Percentiles rank a stretch among this genome's conserved stretches.
Conservation (phyloP, 805 yeast species). For the Maudiozyma saulgeensis region DNA sequence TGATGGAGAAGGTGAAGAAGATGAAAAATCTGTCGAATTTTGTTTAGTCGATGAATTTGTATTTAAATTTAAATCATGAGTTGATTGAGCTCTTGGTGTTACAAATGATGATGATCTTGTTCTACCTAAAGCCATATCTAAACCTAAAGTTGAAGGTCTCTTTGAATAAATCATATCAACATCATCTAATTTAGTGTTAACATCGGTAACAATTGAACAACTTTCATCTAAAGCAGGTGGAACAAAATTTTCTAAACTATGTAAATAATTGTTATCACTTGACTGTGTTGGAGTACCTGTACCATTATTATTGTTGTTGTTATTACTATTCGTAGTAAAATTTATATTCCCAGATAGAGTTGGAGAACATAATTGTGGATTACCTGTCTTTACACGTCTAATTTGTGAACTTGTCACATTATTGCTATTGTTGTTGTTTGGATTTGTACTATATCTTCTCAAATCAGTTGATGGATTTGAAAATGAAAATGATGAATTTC, state of each 20-base stretch:
- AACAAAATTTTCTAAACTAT: constrained; percentile 53
- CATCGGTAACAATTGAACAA: constrained; percentile 50
- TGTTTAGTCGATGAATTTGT: not conserved
- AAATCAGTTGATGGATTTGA: not conserved
- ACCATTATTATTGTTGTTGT: not conserved
- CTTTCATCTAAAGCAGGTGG: constrained; percentile 80
- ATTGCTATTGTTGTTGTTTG: not conserved
- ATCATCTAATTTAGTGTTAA: constrained; percentile 52
- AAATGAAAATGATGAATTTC: not conserved
- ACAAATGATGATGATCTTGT: not conserved
- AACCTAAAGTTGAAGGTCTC: constrained; percentile 45
- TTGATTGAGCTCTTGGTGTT: not conserved
- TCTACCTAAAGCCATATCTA: constrained; percentile 23
- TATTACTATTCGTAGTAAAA: not conserved
- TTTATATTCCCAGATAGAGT: too few relatives aligned
- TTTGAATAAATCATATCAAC: constrained; percentile 65
- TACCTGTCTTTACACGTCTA: not conserved
- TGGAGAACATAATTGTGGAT: not conserved
- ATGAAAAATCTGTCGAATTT: not conserved
- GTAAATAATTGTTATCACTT: constrained; percentile 4
- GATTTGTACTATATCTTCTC: constrained; percentile 1
- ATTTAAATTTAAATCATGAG: not conserved
- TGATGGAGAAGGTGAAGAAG: constrained; percentile 7
- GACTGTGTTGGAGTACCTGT: not conserved
- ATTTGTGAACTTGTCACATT: not conserved